phyloP scores from a whole-genome alignment of 305 asterid genomes.

The Fraxinus dipetala region DNA sequence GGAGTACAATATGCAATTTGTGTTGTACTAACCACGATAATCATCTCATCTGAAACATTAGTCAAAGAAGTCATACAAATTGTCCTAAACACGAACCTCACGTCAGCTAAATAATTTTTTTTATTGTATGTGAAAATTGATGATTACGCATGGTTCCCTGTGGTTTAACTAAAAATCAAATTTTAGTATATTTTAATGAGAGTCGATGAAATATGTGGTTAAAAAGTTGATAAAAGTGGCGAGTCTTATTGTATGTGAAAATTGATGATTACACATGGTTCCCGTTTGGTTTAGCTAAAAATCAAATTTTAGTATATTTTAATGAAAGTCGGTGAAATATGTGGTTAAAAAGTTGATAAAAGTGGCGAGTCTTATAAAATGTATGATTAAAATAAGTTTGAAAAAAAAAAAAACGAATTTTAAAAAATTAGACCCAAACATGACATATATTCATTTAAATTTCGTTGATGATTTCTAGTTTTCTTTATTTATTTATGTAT shows the following conservation, averaged over 20 bases:
- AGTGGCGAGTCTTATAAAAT: not conserved
- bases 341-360: too few relatives aligned
- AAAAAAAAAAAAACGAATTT: not conserved
- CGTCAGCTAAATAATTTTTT: not conserved
- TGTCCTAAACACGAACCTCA: not conserved
- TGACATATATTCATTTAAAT: not conserved
- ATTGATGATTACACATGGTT: not conserved
- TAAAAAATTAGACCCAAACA: not conserved
- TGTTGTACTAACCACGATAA: not conserved
- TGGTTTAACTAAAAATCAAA: not conserved
- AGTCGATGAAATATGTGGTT: too few relatives aligned
- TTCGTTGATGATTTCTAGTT: not conserved
- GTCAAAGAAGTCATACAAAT: not conserved
- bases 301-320: not conserved
- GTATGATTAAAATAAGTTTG: too few relatives aligned
- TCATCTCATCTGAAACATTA: not conserved
- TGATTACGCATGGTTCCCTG: not conserved
- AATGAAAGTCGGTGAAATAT: too few relatives aligned
- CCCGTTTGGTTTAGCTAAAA: not conserved
- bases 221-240: not conserved
- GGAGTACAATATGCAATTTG: not conserved
- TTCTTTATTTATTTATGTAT: not conserved
- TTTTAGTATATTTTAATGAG: not conserved
- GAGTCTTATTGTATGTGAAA: not conserved
- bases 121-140: not conserved